phyloP scores from a whole-genome alignment of 305 asterid species.

The Andrographis paniculata region DNA sequence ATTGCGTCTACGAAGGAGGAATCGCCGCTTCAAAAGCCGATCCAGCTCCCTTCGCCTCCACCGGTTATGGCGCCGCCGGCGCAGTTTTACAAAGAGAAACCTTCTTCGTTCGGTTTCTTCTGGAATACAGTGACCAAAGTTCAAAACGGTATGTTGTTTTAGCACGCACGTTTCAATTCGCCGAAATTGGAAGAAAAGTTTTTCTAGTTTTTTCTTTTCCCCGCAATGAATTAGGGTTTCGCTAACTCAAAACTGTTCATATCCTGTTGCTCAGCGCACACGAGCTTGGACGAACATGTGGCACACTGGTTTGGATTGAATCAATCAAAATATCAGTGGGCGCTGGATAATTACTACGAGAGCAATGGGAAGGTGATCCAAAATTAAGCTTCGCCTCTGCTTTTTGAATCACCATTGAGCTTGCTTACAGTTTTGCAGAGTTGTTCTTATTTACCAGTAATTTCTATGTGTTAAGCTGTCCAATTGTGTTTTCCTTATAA shows the following conservation, averaged over 20 bases:
- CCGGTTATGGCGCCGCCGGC: slow-evolving; percentile 60
- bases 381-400: not conserved
- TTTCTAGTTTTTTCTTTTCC: no score
- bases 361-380: slow-evolving; percentile 45
- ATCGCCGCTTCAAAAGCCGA: slow-evolving; percentile 35
- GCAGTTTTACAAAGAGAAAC: slow-evolving; percentile 33
- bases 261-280: slow-evolving; percentile 48
- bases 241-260: not conserved
- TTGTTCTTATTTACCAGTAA: not conserved
- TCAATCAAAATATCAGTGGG: slow-evolving; percentile 98
- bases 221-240: not conserved
- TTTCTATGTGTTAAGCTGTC: no score
- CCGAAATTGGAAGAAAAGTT: no score
- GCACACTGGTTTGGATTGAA: slow-evolving; percentile 96
- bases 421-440: not conserved
- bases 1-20: slow-evolving; percentile 26
- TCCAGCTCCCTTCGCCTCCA: slow-evolving; percentile 36
- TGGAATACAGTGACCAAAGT: slow-evolving; percentile 49
- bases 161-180: no score
- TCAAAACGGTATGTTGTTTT: slow-evolving; percentile 80
- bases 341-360: slow-evolving; percentile 80
- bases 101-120: slow-evolving; percentile 39
- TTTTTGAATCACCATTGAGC: not conserved
- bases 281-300: slow-evolving; percentile 82
- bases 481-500: no score